A percentile compares a stretch with the other conserved stretches of the same genome.
Evolutionary conservation across 371 early-diverging fungal genomes (phyloP).

Genomic region (Circinella umbellata): DNA sequence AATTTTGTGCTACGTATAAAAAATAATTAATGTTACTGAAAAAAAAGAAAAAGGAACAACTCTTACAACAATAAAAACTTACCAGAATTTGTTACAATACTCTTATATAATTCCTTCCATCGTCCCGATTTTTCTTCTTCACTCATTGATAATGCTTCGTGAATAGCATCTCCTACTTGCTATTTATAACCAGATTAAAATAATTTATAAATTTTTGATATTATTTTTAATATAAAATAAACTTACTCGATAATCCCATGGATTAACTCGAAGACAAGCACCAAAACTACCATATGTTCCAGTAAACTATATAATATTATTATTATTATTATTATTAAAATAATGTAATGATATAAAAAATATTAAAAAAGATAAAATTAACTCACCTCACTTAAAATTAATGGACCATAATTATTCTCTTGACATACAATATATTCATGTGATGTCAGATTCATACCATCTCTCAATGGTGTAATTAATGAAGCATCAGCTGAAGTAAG

Average conservation of each 20-base stretch:
- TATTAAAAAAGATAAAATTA: not conserved
- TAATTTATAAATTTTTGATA: not conserved
- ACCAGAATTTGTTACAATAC: slow-evolving; percentile 74
- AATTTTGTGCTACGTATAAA: slow-evolving; percentile 53
- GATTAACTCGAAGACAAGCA: slow-evolving; percentile 91
- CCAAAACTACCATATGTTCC: slow-evolving; percentile 94
- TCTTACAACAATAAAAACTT: not conserved
- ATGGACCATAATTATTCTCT: slow-evolving; percentile 86
- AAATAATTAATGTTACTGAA: not conserved
- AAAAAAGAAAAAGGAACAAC: no score
- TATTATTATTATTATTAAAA: not conserved
- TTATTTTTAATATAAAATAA: no score
- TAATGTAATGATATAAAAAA: no score
- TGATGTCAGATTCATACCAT: slow-evolving; percentile 99
- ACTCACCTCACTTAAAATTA: slow-evolving; percentile 89
- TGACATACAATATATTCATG: slow-evolving; percentile 99
- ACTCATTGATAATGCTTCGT: slow-evolving; percentile 81
- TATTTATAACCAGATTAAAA: slow-evolving; percentile 7
- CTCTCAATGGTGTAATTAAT: slow-evolving; percentile 94
- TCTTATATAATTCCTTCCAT: slow-evolving; percentile 73
- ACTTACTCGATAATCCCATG: slow-evolving; percentile 94
- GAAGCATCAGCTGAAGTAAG: slow-evolving; percentile 95
- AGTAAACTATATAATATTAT: slow-evolving; percentile 89
- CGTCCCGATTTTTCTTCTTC: slow-evolving; percentile 89
- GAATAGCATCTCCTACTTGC: slow-evolving; percentile 88